Evolutionary conservation across 768 basidiomycete genomes (phyloP).

Genomic region (Fomitopsis serialis): DNA sequence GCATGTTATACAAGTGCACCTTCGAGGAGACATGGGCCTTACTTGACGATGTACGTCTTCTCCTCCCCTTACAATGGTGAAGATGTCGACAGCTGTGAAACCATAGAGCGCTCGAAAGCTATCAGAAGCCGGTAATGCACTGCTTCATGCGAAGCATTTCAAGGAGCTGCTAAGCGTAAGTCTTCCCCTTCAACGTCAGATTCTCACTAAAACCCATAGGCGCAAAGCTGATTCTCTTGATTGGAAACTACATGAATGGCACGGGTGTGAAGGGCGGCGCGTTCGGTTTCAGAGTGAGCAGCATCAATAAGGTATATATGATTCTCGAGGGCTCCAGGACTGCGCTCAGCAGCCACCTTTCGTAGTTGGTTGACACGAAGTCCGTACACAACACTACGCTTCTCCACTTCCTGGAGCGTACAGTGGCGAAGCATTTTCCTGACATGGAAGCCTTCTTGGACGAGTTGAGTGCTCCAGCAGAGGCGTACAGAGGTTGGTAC

Average conservation of each 20-base stretch:
- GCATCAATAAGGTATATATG: slow-evolving; percentile 81
- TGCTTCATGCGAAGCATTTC: slow-evolving; percentile 81
- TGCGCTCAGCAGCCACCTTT: background rate
- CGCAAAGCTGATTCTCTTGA: slow-evolving; percentile 76
- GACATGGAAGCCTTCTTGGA: slow-evolving; percentile 84
- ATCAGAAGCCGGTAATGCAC: slow-evolving; percentile 70
- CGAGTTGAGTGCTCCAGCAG: slow-evolving; percentile 84
- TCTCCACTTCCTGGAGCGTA: slow-evolving; percentile 90
- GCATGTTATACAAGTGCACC: slow-evolving; percentile 90
- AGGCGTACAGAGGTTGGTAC: slow-evolving; percentile 80
- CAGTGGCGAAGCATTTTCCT: slow-evolving; percentile 82
- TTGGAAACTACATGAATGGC: slow-evolving; percentile 99
- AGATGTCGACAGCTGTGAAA: background rate
- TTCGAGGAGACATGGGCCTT: slow-evolving; percentile 85
- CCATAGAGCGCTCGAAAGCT: slow-evolving; percentile 75
- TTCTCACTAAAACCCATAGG: background rate
- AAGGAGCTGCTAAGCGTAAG: slow-evolving; percentile 83
- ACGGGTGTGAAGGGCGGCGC: slow-evolving; percentile 95
- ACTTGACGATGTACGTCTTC: slow-evolving; percentile 64
- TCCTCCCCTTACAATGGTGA: background rate
- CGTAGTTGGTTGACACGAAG: slow-evolving; percentile 93
- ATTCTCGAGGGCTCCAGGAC: too few species aligned
- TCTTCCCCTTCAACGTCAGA: background rate
- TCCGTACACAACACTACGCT: slow-evolving; percentile 91
- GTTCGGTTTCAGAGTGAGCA: slow-evolving; percentile 94